Conservation (phyloP, 225 moss, liverwort and hornwort species). For the Pseudoscleropodium purum region DNA sequence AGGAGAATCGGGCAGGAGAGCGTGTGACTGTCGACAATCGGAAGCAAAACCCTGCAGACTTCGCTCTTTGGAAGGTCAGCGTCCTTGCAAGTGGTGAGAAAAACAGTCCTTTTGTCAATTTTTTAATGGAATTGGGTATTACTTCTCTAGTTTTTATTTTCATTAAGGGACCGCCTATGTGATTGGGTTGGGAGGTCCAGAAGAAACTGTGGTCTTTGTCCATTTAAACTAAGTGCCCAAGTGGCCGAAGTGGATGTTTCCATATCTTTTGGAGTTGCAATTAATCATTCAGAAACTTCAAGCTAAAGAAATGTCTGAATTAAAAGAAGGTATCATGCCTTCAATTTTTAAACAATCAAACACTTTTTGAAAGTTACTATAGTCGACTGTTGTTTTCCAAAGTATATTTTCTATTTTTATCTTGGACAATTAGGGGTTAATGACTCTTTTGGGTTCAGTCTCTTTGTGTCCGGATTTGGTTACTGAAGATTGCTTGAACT, state of each 20-base stretch:
- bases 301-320: neutral
- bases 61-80: slow-evolving; percentile 99
- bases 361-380: neutral
- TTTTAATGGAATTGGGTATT: neutral
- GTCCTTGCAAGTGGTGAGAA: slow-evolving; percentile 89
- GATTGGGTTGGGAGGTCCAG: neutral
- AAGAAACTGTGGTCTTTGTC: neutral
- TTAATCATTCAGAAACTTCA: neutral
- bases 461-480: neutral
- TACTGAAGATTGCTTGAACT: neutral
- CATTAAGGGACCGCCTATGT: neutral
- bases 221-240: neutral
- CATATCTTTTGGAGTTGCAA: neutral
- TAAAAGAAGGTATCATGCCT: neutral
- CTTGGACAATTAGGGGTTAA: neutral
- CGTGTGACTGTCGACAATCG: slow-evolving; percentile 79
- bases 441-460: neutral
- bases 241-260: neutral
- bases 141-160: neutral
- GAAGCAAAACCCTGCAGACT: slow-evolving; percentile 93
- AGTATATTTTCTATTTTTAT: neutral
- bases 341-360: neutral
- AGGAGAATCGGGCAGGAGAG: slow-evolving; percentile 96
- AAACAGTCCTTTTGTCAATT: slow-evolving; percentile 24
- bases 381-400: neutral